Percentiles rank a stretch among this genome's conserved stretches.
These are phyloP conservation scores for Podospora pseudocomata DNA, from an alignment of 495 filamentous ascomycete genomes.

Conservation along the genomic window DNA sequence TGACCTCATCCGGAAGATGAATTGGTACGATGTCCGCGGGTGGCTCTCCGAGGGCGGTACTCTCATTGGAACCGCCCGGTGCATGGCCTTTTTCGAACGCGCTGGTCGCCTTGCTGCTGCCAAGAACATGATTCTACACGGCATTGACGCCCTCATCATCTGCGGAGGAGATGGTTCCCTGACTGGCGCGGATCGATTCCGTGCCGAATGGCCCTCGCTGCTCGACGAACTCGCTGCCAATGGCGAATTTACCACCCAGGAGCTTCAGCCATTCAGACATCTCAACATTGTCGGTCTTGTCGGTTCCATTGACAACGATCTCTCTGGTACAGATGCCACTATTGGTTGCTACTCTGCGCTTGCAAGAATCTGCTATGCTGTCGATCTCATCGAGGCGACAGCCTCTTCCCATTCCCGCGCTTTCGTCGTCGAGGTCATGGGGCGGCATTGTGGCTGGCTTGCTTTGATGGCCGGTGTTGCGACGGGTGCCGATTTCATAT, in stretches of 20 bases:
- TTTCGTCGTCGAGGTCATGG: constrained; percentile 99
- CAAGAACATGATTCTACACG: constrained; percentile 86
- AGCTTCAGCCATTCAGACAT: constrained; percentile 67
- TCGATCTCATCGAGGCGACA: constrained; percentile 96
- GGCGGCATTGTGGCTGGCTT: constrained; percentile 97
- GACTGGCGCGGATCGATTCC: constrained; percentile 92
- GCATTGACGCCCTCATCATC: constrained; percentile 94
- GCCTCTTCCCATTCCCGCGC: constrained; percentile 95
- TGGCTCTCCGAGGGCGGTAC: constrained; percentile 94
- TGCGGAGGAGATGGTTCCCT: constrained; percentile 97
- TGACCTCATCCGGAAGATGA: constrained; percentile 77
- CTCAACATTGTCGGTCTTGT: constrained; percentile 96
- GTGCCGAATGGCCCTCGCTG: constrained; percentile 84
- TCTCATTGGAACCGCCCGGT: constrained; percentile 91
- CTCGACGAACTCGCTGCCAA: constrained; percentile 74
- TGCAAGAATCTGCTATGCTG: constrained; percentile 83
- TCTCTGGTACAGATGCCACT: constrained; percentile 94
- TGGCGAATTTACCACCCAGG: constrained; percentile 62
- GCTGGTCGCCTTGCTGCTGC: constrained; percentile 76
- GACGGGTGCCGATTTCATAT: constrained; percentile 93
- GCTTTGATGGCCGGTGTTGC: constrained; percentile 95
- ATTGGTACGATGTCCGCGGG: constrained; percentile 93
- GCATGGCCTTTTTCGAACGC: constrained; percentile 83
- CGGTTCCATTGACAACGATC: constrained; percentile 97
- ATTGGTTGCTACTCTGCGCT: constrained; percentile 96